A percentile compares a stretch with the other conserved stretches of the same genome.
Conservation (phyloP, 192 early-diverging fungal species). For the Jimgerdemannia lactiflua region DNA sequence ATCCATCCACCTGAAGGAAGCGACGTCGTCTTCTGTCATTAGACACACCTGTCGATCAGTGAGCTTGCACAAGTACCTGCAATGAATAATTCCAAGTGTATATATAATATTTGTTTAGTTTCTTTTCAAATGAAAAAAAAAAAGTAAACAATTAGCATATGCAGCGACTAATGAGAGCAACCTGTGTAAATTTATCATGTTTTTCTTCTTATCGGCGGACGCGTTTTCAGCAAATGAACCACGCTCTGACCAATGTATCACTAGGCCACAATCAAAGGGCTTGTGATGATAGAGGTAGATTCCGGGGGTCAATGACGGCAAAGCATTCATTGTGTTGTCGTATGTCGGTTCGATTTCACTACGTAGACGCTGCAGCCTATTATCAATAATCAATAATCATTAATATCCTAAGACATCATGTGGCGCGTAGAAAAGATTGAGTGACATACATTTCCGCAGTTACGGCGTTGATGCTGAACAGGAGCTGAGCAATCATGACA, state of each 20-base stretch:
- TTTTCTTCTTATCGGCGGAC: not conserved
- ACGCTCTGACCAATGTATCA: not conserved
- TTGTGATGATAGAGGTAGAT: not conserved
- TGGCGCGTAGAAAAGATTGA: too few relatives aligned
- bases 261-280: not conserved
- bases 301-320: not conserved
- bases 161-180: not conserved
- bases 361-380: not conserved
- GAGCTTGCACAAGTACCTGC: not conserved
- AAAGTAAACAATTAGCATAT: too few relatives aligned
- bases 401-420: too few relatives aligned
- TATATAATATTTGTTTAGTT: not conserved
- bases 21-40: not conserved
- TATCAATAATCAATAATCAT: too few relatives aligned
- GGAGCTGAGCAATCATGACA: too few relatives aligned
- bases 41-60: not conserved
- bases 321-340: not conserved
- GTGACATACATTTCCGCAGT: too few relatives aligned
- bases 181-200: not conserved
- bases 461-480: too few relatives aligned
- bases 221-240: not conserved
- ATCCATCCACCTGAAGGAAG: not conserved
- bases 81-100: not conserved
- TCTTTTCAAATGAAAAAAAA: not conserved
- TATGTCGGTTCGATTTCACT: not conserved